Evolutionary conservation across 305 asterid species (phyloP).

Genomic region (Stenogyne calaminthoides): DNA sequence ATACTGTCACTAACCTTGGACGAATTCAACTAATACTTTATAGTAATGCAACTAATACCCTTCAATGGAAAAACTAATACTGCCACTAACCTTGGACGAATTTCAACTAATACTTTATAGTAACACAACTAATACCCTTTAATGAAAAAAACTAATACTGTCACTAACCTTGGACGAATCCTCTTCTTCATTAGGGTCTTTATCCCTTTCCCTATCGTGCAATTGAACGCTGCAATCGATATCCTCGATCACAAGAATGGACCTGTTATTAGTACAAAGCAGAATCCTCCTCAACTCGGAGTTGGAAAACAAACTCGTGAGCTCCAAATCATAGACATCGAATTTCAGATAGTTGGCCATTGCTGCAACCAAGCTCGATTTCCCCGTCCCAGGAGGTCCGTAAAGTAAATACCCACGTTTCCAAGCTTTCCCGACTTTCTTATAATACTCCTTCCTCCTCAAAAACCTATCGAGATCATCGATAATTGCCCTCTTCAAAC

Average conservation of each 20-base stretch:
- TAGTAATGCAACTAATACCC: too few relatives aligned
- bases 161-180: conserved; percentile 39
- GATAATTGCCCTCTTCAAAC: conserved; percentile 46
- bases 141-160: too few relatives aligned
- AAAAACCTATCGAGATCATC: conserved; percentile 75
- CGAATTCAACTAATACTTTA: too few relatives aligned
- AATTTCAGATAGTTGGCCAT: conserved; percentile 79
- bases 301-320: conserved; percentile 48
- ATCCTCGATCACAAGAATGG: conserved; percentile 74
- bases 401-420: conserved; percentile 82
- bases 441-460: conserved; percentile 64
- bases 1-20: too few relatives aligned
- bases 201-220: conserved; percentile 56
- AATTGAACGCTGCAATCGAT: conserved; percentile 70
- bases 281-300: conserved; percentile 61
- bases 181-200: conserved; percentile 1
- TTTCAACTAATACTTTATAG: too few relatives aligned
- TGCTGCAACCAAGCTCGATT: conserved; percentile 80
- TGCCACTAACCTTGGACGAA: too few relatives aligned
- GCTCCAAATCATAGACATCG: conserved; percentile 76
- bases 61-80: too few relatives aligned
- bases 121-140: too few relatives aligned
- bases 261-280: conserved; percentile 55
- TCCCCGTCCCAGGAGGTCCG: conserved; percentile 89
- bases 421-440: conserved; percentile 84